Base-by-base conservation (phyloP, 2,329 filamentous ascomycete species). In the Trichoderma semiorbis region DNA sequence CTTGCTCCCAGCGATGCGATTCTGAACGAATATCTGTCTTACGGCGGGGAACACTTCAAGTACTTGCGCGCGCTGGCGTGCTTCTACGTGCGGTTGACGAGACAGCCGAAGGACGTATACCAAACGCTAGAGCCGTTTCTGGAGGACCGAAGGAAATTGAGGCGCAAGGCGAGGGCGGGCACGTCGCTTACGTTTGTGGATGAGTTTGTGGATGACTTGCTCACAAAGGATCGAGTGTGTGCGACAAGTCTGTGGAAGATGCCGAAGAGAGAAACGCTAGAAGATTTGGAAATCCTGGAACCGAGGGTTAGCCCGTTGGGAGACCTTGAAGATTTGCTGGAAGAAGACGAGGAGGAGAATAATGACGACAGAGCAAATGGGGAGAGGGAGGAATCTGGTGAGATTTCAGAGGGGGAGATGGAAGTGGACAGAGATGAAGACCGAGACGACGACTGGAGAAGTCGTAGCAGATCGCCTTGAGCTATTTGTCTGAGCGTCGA, bases 161-260 rank as follows among this genome's bases (percentile, higher is more conserved):
- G 92, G 80, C 85, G 94, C 73, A 88, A 92, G 76, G 92, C 90
- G 16, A 89, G 94, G 74, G 89, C 90, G 32, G 92, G 93, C 1
- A 95, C 93, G 74, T 86, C 84, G 14, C 80, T 99, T 76, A 96
- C 93, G 3, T 92, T 89, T 78, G 86, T 99, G 82, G 96, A 99
- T 81, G 91, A 95, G 76, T 98, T 99, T 80, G 90, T 98, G 70
- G 96, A 99, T 80, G 94, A 98, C 73, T 83, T 99, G 75, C 84
- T 99, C 74, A 92, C 89, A 0, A 97, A 97, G 82, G 93, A 97
- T 71, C 88, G 96, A 67, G 91, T 98, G 0, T 98, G 95, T 79
- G 95, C 91, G 47, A 98, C 96, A 3, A 97, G 91, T 78, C 79
- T 99, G 76, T 97, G 94, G 90, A 97, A 97, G 84, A 88, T 99